Evolutionary conservation across 2,329 filamentous ascomycete genomes (phyloP), one percentile per base, ranked within the genome.

Genomic region (Paracamarosporium sp.): DNA sequence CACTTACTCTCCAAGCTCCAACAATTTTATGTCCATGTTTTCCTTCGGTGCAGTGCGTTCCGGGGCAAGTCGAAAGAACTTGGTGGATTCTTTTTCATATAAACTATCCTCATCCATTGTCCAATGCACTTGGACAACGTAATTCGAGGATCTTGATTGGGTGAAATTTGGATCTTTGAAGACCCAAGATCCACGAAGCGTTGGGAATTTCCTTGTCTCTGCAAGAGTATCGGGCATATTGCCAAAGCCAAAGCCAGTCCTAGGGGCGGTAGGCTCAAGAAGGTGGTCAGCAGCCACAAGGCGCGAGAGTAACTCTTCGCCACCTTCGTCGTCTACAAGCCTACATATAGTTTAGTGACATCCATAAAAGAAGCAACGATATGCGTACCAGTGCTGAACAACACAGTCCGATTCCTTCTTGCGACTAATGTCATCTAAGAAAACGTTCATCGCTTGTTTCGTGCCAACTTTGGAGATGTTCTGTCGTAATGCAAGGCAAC

Each of bases 1-100:
- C 11, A 64, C 69, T 50, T 57, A 70, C 66, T 71, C 66, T 43
- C 65, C 69, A 3, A 76, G 57, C 47, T 76, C 73, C 17, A 75
- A 31, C 4, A 76, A 47, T n/a, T 73, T 74, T 28, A 76, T 59
- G 17, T 74, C 71, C 63, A 76, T 66, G 35, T 72, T 61, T 36
- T 65, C 55, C 30, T 48, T 64, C 1, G 66, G 66, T 2, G 33
- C 54, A 12, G 3, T 15, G 4, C 53, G 53, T n/a, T 64, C 68
- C 7, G 56, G 33, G 3, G 63, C 63, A 1, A 73, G 43, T 28
- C 55, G 66, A 41, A 61, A 76, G 48, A 61, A 76, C 13, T 58
- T 59, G 0, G 64, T 52, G 3, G 58, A 27, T 22, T 61, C 63
- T 44, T 73, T 76, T 50, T 76, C 73, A 41, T 69, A 74, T 5